Conservation (phyloP, 2,329 filamentous ascomycete species). For the Penicillium nordicum region DNA sequence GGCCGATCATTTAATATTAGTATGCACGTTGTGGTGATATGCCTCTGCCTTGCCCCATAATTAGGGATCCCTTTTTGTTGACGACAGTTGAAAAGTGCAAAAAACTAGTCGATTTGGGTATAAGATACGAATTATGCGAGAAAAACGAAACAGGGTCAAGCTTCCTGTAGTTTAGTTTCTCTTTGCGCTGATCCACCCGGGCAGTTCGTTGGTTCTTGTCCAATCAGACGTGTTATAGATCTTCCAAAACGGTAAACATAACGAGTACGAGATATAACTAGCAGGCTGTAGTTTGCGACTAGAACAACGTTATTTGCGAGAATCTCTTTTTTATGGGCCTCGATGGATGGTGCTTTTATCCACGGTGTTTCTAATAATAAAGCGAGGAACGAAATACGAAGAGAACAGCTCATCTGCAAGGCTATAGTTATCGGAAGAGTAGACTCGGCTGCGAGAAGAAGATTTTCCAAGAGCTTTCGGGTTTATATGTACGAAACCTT, state of each 20-base stretch:
- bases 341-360: neutral
- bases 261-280: conserved; percentile 4
- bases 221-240: neutral
- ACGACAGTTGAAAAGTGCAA: neutral
- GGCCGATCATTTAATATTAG: neutral
- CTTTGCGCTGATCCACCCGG: neutral
- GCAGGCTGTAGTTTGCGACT: neutral
- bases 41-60: neutral
- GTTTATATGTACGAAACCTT: too few species aligned
- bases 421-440: neutral
- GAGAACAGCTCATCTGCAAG: neutral
- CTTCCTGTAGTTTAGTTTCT: neutral
- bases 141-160: neutral
- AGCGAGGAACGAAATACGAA: conserved; percentile 2
- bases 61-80: neutral
- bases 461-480: neutral
- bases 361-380: neutral
- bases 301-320: neutral
- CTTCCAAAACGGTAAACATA: neutral
- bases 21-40: neutral
- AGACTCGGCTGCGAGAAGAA: neutral
- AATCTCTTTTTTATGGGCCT: neutral
- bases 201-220: neutral
- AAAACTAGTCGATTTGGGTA: neutral
- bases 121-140: neutral